Percentiles rank a stretch among this genome's conserved stretches.
phyloP scores from a whole-genome alignment of 257 asterid species.

The Salvia rosmarinus region DNA sequence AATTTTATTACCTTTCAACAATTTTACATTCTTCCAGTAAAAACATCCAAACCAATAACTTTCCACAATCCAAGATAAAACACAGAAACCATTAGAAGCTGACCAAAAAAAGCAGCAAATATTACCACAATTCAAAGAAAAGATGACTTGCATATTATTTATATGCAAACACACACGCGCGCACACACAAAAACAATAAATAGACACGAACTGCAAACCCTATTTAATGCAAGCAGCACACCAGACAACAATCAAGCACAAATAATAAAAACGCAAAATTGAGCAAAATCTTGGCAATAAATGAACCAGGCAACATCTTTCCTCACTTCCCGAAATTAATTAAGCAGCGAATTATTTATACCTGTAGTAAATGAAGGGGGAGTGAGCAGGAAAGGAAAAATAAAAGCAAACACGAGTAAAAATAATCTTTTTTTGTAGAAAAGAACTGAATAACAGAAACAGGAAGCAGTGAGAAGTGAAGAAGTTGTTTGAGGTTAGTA shows the following conservation, averaged over 20 bases:
- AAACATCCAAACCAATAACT: conserved; percentile 16
- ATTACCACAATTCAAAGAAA: not conserved
- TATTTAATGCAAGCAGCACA: conserved; percentile 25
- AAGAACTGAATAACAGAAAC: conserved; percentile 20
- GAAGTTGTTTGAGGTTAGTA: conserved; percentile 27
- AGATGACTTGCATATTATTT: not conserved
- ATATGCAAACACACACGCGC: not conserved
- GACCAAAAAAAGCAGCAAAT: not conserved
- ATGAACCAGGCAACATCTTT: conserved; percentile 36
- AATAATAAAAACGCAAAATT: conserved; percentile 12
- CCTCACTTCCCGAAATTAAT: conserved; percentile 10
- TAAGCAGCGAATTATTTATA: conserved; percentile 26
- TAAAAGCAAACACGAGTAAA: not conserved
- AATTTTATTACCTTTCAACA: conserved; percentile 20
- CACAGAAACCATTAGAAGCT: not conserved
- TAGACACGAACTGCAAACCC: conserved; percentile 34
- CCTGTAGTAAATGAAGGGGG: conserved; percentile 28
- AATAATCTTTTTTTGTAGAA: not conserved
- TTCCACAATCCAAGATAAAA: conserved; percentile 1
- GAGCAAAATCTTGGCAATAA: conserved; percentile 32
- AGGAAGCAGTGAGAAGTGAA: conserved; percentile 28
- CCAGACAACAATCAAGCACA: conserved; percentile 2
- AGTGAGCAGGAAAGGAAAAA: not conserved
- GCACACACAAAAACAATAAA: not conserved
- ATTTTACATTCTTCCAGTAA: conserved; percentile 8